phyloP scores from a whole-genome alignment of 108 stramenopile species.

The Skeletonema tropicum region DNA sequence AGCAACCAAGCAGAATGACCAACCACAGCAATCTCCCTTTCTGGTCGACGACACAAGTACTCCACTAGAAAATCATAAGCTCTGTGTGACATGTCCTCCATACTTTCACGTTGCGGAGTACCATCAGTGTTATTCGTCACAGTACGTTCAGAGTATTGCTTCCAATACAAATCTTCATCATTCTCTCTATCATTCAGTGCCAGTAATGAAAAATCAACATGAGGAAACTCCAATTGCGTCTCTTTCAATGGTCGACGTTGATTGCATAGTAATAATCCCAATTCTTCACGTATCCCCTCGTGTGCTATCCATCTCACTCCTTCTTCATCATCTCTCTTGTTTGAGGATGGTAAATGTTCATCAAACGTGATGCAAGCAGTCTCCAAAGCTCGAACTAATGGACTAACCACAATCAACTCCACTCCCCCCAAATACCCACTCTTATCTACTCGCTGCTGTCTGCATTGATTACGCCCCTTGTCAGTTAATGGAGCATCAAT shows the following conservation, averaged over 20 bases:
- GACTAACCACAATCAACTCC: conserved; percentile 67
- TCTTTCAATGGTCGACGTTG: conserved; percentile 62
- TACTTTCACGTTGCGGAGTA: conserved; percentile 12
- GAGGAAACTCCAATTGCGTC: conserved; percentile 61
- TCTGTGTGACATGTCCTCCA: conserved; percentile 38
- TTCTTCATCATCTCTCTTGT: neutral
- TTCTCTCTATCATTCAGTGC: no score
- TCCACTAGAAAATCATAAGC: conserved; percentile 33
- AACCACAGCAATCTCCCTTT: conserved; percentile 44
- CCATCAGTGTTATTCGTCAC: no score
- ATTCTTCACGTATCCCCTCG: conserved; percentile 76
- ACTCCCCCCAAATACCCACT: conserved; percentile 39
- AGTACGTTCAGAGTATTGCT: no score
- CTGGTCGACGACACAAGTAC: conserved; percentile 20
- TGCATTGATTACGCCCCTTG: conserved; percentile 69
- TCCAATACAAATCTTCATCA: no score
- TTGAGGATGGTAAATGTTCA: conserved; percentile 33
- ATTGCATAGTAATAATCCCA: conserved; percentile 78
- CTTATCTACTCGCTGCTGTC: conserved; percentile 43
- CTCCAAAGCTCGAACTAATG: conserved; percentile 72
- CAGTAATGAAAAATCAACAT: no score
- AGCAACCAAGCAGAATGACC: conserved; percentile 47
- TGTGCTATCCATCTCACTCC: conserved; percentile 66
- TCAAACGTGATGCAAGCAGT: conserved; percentile 77
- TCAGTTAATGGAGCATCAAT: conserved; percentile 79